Conservation (phyloP, 768 basidiomycete species). For the Daedaleopsis sinensis region DNA sequence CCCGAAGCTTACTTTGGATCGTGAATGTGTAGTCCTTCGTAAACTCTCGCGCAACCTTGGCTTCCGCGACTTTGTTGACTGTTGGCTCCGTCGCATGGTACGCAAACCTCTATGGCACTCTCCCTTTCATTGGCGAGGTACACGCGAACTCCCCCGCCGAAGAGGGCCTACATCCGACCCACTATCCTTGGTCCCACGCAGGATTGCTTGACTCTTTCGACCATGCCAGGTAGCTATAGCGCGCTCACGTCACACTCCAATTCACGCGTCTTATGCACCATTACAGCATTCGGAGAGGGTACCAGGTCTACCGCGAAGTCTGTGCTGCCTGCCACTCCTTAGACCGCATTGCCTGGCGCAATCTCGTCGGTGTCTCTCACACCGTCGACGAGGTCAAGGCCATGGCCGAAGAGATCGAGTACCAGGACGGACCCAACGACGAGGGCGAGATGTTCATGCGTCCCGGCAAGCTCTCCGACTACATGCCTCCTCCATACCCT, state of each 20-base stretch:
- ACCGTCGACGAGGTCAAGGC: conserved; percentile 86
- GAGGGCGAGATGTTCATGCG: conserved; percentile 98
- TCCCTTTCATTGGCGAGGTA: conserved; percentile 90
- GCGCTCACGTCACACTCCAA: conserved; percentile 10
- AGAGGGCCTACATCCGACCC: conserved; percentile 88
- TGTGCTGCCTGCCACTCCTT: conserved; percentile 99
- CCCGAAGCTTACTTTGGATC: background rate
- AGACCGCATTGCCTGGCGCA: conserved; percentile 99
- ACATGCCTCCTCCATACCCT: conserved; percentile 92
- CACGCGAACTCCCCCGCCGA: conserved; percentile 93
- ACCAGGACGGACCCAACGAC: conserved; percentile 92
- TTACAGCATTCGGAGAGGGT: conserved; percentile 88
- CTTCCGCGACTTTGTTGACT: conserved; percentile 74
- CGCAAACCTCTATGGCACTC: conserved; percentile 87
- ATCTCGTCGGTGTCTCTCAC: conserved; percentile 97
- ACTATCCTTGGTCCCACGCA: conserved; percentile 90
- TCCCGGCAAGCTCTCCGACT: conserved; percentile 97
- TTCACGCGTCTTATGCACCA: conserved; percentile 9
- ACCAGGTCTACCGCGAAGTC: conserved; percentile 98
- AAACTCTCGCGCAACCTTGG: conserved; percentile 73
- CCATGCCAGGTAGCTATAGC: conserved; percentile 76
- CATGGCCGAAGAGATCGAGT: conserved; percentile 97
- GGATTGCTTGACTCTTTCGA: conserved; percentile 91
- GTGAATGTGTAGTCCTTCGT: conserved; percentile 52
- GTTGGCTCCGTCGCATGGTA: conserved; percentile 96